A percentile compares a stretch with the other conserved stretches of the same genome.
Evolutionary conservation across 495 filamentous ascomycete genomes (phyloP).

Genomic region (Copromyces sp.): DNA sequence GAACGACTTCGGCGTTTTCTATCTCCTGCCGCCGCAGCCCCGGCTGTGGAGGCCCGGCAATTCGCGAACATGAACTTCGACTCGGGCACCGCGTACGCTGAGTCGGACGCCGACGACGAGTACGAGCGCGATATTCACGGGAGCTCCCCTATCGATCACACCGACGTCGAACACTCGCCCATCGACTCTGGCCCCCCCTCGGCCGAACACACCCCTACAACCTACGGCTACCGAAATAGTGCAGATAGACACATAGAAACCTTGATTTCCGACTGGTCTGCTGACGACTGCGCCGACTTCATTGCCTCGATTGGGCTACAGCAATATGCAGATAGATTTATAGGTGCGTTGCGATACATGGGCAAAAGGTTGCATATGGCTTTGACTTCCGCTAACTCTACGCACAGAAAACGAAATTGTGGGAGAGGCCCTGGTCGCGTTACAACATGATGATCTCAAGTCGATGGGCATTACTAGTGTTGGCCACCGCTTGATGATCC

Average conservation of each 20-base stretch:
- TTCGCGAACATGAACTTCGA: conserved; percentile 44
- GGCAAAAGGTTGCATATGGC: background rate
- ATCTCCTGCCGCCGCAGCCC: conserved; percentile 10
- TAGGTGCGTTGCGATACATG: conserved; percentile 38
- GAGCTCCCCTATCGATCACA: conserved; percentile 61
- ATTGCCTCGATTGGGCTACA: conserved; percentile 66
- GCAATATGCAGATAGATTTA: conserved; percentile 73
- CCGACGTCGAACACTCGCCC: conserved; percentile 69
- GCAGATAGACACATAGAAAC: conserved; percentile 61
- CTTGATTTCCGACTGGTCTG: conserved; percentile 80
- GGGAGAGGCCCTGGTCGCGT: conserved; percentile 78
- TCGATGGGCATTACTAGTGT: conserved; percentile 89
- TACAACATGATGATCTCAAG: conserved; percentile 87
- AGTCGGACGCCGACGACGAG: conserved; percentile 91
- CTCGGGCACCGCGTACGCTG: conserved; percentile 56
- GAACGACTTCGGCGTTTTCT: background rate
- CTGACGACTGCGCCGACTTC: conserved; percentile 81
- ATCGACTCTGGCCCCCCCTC: conserved; percentile 73
- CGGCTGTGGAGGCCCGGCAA: conserved; percentile 18
- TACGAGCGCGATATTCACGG: conserved; percentile 71
- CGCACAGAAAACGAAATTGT: conserved; percentile 79
- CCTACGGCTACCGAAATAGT: conserved; percentile 60
- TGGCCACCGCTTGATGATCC: conserved; percentile 85
- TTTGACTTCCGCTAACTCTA: conserved; percentile 19
- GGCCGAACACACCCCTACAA: conserved; percentile 84